Base-by-base conservation (phyloP, 2,329 filamentous ascomycete genomes). In the Fusarium stilboides region DNA sequence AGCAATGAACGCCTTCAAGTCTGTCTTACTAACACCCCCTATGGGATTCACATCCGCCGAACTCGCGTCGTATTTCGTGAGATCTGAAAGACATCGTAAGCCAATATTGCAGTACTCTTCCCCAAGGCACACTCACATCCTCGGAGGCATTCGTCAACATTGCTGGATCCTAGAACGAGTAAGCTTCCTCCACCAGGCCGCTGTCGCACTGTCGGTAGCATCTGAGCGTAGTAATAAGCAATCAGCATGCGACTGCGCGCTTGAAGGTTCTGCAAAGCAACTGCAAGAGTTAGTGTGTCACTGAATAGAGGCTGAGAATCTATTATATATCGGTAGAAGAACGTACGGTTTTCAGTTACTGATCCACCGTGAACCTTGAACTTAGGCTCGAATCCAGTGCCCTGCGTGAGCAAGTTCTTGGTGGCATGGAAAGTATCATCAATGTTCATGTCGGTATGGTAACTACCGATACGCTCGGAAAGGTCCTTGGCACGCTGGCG, bases 371-470 rank as follows among this genome's bases (percentile, higher is more conserved):
- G 84, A 8, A 69, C 84, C 66, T 85, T 86, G 85, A 79, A 81
- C 43, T 72, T 75, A 4, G 79, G 77, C 17, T 74, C 72, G 70
- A 92, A 93, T 40, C 82, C 82, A 2, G 89, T 87, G 1, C 88
- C 85, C 3, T 83, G 77, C 0, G 84, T 83, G 56, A 94, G 83
- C 1, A 94, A 79, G 43, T 84, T 84, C 69, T 86, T 88, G 52
- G 47, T 66, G 10, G 55, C 66, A 20, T 86, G 81, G 64, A 89
- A 88, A 10, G 90, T 85, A 3, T 85, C 84, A 74, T 95, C 93
- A 58, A 95, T 94, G 73, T 94, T 88, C 44, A 94, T 82, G 74
- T 94, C 87, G 6, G 88, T 84, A 75, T 96, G 93, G 73, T 94
- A 90, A 17, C 87, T 84, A 5, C 92, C 92, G 53, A 95, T 93